Evolutionary conservation across 257 asterid genomes (phyloP).

Genomic region (Coffea eugenioides): DNA sequence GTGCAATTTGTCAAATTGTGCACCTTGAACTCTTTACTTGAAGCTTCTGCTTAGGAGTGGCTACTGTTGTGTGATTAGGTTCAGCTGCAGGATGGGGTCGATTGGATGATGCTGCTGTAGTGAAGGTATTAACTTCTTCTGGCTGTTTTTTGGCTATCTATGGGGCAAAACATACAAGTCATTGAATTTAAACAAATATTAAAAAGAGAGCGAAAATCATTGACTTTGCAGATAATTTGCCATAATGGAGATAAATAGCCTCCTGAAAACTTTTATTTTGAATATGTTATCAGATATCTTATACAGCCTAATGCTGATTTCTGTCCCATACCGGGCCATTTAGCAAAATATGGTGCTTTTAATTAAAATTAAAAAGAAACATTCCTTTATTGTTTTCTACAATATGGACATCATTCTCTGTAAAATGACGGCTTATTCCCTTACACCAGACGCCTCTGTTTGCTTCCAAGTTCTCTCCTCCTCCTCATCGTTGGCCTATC

Average conservation of each 20-base stretch:
- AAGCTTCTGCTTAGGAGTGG: background rate
- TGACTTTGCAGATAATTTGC: background rate
- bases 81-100: constrained; percentile 99
- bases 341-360: too few relatives aligned
- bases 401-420: too few relatives aligned
- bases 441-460: too few relatives aligned
- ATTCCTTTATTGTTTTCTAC: too few relatives aligned
- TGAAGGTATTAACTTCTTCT: constrained; percentile 60
- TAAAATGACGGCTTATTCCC: too few relatives aligned
- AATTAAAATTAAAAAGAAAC: too few relatives aligned
- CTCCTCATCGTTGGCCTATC: too few relatives aligned
- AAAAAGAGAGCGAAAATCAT: background rate
- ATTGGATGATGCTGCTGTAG: constrained; percentile 91
- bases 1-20: background rate
- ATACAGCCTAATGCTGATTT: background rate
- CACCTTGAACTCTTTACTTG: background rate
- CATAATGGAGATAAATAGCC: background rate
- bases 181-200: background rate
- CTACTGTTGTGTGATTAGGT: constrained; percentile 49
- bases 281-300: background rate
- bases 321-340: too few relatives aligned
- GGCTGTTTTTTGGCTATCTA: constrained; percentile 10
- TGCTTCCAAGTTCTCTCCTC: too few relatives aligned
- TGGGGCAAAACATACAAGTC: background rate
- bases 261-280: background rate